A percentile compares a stretch with the other conserved stretches of the same genome.
These are phyloP conservation scores for Vigna trinervia DNA, from an alignment of 306 rosid species.

Conservation along the genomic window DNA sequence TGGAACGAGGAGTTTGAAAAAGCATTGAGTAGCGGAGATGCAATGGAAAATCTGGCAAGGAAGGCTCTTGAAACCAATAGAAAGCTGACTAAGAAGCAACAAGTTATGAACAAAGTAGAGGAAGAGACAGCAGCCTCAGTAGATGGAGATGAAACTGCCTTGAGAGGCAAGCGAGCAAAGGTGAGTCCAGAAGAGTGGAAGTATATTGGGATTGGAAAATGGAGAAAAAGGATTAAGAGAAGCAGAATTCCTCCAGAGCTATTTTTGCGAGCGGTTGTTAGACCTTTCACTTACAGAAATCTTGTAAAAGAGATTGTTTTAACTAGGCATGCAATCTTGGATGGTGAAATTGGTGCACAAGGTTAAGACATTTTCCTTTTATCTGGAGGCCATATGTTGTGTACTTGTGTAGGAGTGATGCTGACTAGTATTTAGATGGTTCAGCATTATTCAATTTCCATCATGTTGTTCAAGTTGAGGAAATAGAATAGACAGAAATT, in stretches of 20 bases:
- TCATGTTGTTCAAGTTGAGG: slow-evolving; percentile 37
- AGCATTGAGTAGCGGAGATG: slow-evolving; percentile 64
- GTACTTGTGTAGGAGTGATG: slow-evolving; percentile 17
- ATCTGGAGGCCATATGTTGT: slow-evolving; percentile 16
- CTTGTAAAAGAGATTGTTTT: slow-evolving; percentile 93
- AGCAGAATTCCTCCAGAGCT: slow-evolving; percentile 82
- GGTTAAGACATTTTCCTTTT: slow-evolving; percentile 37
- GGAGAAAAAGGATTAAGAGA: slow-evolving; percentile 80
- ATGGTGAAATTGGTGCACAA: slow-evolving; percentile 72
- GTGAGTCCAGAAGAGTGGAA: slow-evolving; percentile 86
- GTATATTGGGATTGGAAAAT: slow-evolving; percentile 74
- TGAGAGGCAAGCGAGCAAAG: slow-evolving; percentile 80
- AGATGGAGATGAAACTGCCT: slow-evolving; percentile 68
- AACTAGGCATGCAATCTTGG: slow-evolving; percentile 91
- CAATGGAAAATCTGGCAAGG: slow-evolving; percentile 71
- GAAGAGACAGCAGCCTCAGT: slow-evolving; percentile 32
- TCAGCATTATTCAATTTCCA: slow-evolving; percentile 31
- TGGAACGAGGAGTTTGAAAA: slow-evolving; percentile 72
- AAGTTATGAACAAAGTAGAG: slow-evolving; percentile 40
- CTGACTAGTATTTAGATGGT: slow-evolving; percentile 31
- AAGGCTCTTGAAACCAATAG: slow-evolving; percentile 45
- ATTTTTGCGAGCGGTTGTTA: slow-evolving; percentile 78
- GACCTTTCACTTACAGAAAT: slow-evolving; percentile 77
- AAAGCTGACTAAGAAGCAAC: slow-evolving; percentile 46
- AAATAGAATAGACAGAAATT: slow-evolving; percentile 36